Evolutionary conservation across 129 eudicot species (phyloP), one percentile per base, ranked within the genome.

Genomic region (Saussurea involucrata): DNA sequence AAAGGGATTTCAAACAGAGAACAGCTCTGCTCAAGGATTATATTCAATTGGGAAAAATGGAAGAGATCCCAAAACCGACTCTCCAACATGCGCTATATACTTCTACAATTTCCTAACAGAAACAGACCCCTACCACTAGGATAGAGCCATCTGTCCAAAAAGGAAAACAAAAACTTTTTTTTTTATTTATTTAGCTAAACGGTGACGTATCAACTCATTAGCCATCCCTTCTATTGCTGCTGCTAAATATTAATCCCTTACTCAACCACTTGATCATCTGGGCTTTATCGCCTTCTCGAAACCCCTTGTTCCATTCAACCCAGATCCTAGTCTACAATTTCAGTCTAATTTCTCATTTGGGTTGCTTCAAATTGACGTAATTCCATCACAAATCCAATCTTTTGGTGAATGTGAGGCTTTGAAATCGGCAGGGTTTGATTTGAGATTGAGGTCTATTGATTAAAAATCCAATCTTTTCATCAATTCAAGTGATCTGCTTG

Each of bases 401-500:
- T 73, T 53, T 3, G 8, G 27, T 34, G 24, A 67, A 12, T 74
- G 25, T n/a, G 37, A 66, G 32, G 64, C 32, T 37, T 57, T 60
- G 42, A 42, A 72, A 60, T 76, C 60, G 71, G 29, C 24, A 12
- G 49, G 80, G 76, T 64, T 77, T 73, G 44, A 24, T 40, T 40
- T 22, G 15, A 37, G 74, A 75, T 79, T 74, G 24, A 17, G 31
- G 66, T 1, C 61, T 42, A 42, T 61, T 49, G 77, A 74, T 78
- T 74, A 64, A 5, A n/a, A 55, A 28, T 46, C n/a, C 5, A 58
- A 55, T 37, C n/a, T 6, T 28, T 79, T 40, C 28, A 6, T 46
- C 21, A 24, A 22, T 81, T 29, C 24, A 57, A 29, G 76, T 69
- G 36, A 40, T 82, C 37, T 28, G 49, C 64, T 85, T 66, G 55